Base-by-base conservation (phyloP, 2,329 filamentous ascomycete genomes). In the Diaporthe sp. region DNA sequence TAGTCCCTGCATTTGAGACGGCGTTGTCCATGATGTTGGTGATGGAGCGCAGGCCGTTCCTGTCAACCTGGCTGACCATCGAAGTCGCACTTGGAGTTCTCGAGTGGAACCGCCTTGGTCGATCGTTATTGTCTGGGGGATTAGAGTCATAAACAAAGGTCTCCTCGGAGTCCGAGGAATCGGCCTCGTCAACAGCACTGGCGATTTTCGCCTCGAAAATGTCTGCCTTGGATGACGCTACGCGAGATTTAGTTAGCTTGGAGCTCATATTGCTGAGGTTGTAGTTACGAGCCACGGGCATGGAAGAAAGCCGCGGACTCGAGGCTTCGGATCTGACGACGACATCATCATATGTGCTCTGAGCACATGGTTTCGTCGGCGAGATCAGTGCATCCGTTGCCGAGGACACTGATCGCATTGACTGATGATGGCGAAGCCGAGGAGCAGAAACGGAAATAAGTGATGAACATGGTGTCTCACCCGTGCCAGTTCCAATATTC, bases 91-190 rank as follows among this genome's bases (percentile, higher is more conserved):
- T 98, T 9, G 97, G 97, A 1, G 97, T 99, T 76, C 97, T 92
- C 27, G 96, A 98, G 84, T 98, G 96, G 83, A 96, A 95, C 75
- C 95, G 91, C 76, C 91, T 90, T n/a, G 90, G 90, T 53, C 91
- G 87, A 71, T 92, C 90, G 65, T 85, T 87, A 66, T 81, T 83
- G 77, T 93, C 92, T 69, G 94, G 94, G 13, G 96, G 97, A 80
- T 99, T 99, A 35, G 97, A 98, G 83, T 99, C 97, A 84, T 99
- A 99, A 22, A 99, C 97, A 83, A 98, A 99, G 0, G 97, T 98
- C 84, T 98, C 97, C 80, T 98, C 97, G 1, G 96, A 98, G 82
- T 99, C 97, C 9, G 96, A 98, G 17, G 96, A 97, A 82, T 98
- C 94, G 58, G 95, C 95, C 83, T 98, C 96, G 81, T 98, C 96